Conservation (phyloP, 2,329 filamentous ascomycete species). For the Phialemonium atrogriseum region DNA sequence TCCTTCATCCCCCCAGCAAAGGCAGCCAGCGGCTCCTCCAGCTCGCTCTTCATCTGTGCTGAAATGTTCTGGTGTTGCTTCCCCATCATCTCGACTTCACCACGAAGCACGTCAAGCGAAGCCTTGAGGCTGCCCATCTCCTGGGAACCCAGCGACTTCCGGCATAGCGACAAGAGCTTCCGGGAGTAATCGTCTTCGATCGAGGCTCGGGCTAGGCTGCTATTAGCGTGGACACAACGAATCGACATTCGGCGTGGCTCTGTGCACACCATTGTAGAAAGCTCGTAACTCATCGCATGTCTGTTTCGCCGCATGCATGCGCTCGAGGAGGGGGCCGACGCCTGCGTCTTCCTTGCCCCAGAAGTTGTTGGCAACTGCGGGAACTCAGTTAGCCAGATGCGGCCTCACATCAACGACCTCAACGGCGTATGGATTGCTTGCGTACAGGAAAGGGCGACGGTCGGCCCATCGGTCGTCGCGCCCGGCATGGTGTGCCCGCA, state of each 20-base stretch:
- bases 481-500: slow-evolving; percentile 17
- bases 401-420: not conserved
- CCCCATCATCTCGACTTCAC: slow-evolving; percentile 85
- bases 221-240: no score
- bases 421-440: not conserved
- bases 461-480: slow-evolving; percentile 15
- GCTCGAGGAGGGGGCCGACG: slow-evolving; percentile 81
- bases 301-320: slow-evolving; percentile 89
- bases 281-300: slow-evolving; percentile 88
- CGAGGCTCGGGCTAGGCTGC: slow-evolving; percentile 68
- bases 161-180: slow-evolving; percentile 76
- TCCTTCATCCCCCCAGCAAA: slow-evolving; percentile 96
- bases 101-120: slow-evolving; percentile 80
- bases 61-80: slow-evolving; percentile 90
- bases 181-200: slow-evolving; percentile 96
- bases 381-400: slow-evolving; percentile 1
- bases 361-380: slow-evolving; percentile 92
- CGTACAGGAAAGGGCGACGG: slow-evolving; percentile 19
- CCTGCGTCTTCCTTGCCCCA: slow-evolving; percentile 99
- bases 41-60: slow-evolving; percentile 87
- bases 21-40: slow-evolving; percentile 86
- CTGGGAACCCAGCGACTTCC: slow-evolving; percentile 81
- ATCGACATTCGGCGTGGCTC: no score
- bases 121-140: slow-evolving; percentile 76
- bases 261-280: slow-evolving; percentile 75